Evolutionary conservation across 768 basidiomycete genomes (phyloP).

Genomic region (Lactifluus piperatus): DNA sequence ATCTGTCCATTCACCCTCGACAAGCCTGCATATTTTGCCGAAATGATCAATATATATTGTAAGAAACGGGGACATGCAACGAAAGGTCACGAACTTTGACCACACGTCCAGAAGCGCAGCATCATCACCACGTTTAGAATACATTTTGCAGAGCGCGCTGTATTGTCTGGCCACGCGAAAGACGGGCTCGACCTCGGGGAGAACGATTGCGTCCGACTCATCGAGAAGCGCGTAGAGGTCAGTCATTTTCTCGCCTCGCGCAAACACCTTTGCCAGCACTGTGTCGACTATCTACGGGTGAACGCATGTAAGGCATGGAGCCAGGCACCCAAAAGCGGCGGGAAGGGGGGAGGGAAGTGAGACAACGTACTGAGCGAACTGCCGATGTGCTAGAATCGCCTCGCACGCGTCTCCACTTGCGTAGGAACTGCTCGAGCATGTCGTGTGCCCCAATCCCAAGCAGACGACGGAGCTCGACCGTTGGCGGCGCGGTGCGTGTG

Average conservation of each 20-base stretch:
- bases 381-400: constrained; percentile 27
- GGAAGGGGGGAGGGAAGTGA: not conserved
- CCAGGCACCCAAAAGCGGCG: not conserved
- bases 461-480: constrained; percentile 57
- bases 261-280: constrained; percentile 66
- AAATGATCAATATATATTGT: not conserved
- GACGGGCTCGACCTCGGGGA: constrained; percentile 55
- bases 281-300: constrained; percentile 64
- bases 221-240: constrained; percentile 54
- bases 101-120: constrained; percentile 58
- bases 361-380: constrained; percentile 20
- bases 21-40: constrained; percentile 37
- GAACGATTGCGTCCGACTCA: constrained; percentile 41
- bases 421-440: constrained; percentile 67
- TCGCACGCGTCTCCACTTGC: constrained; percentile 46
- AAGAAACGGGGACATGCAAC: not conserved
- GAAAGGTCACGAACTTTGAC: constrained; percentile 44
- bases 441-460: constrained; percentile 57
- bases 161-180: constrained; percentile 46
- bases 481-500: constrained; percentile 58
- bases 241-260: constrained; percentile 47
- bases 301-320: not conserved
- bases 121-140: constrained; percentile 47
- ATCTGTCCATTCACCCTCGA: constrained; percentile 58
- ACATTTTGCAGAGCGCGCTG: constrained; percentile 52